phyloP scores from a whole-genome alignment of 192 early-diverging fungal genomes.

The Coemansia reversa region DNA sequence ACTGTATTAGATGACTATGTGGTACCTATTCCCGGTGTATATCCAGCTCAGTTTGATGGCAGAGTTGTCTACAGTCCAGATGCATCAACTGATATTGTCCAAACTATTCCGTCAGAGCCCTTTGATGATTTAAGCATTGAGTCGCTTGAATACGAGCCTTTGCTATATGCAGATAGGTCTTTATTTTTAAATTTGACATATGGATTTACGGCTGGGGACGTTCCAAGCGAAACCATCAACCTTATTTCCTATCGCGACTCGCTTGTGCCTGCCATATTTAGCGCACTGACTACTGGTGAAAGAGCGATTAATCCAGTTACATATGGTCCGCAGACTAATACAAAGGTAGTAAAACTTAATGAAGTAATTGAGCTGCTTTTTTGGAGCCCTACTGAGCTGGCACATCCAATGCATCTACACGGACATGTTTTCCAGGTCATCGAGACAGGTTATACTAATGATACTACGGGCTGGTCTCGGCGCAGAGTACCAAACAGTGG shows the following conservation, averaged over 20 bases:
- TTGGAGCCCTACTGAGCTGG: slow-evolving; percentile 64
- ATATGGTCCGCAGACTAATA: slow-evolving; percentile 64
- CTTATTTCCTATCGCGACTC: slow-evolving; percentile 61
- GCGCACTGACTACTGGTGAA: slow-evolving; percentile 60
- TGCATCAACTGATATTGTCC: slow-evolving; percentile 12
- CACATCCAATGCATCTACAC: slow-evolving; percentile 79
- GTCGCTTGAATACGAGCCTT: slow-evolving; percentile 52
- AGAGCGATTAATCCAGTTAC: slow-evolving; percentile 47
- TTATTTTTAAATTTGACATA: slow-evolving; percentile 60
- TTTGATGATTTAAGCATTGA: slow-evolving; percentile 54
- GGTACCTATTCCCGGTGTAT: slow-evolving; percentile 56
- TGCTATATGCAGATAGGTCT: slow-evolving; percentile 49
- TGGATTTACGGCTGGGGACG: slow-evolving; percentile 59
- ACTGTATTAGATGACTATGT: slow-evolving; percentile 71
- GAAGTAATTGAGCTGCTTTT: slow-evolving; percentile 64
- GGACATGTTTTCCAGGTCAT: slow-evolving; percentile 79
- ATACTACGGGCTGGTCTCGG: not conserved
- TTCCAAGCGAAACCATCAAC: slow-evolving; percentile 75
- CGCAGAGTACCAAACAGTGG: slow-evolving; percentile 2
- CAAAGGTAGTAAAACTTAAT: slow-evolving; percentile 59
- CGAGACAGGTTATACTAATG: slow-evolving; percentile 13
- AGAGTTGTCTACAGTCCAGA: slow-evolving; percentile 49
- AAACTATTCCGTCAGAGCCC: slow-evolving; percentile 20
- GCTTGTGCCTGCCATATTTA: slow-evolving; percentile 64
- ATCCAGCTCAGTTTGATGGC: slow-evolving; percentile 54